Base-by-base conservation (phyloP, 805 yeast genomes). In the Hagleromyces aurorensis region DNA sequence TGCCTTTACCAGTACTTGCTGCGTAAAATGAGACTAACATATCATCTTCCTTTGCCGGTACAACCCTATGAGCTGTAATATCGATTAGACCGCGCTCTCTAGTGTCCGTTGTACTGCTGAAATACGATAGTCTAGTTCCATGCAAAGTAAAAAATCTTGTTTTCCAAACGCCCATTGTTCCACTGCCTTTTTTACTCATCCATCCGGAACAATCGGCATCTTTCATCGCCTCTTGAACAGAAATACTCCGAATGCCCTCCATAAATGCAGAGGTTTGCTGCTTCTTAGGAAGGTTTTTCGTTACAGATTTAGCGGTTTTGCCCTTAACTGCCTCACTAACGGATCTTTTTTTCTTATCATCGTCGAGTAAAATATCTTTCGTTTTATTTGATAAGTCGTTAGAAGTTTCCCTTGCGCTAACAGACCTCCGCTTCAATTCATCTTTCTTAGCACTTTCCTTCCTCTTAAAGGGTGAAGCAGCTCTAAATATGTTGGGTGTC, bases 1-100 rank as follows among this genome's bases (percentile, higher is more conserved):
- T 69, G n/a, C 97, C 97, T 24, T 82, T 78, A 6, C 96, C 96
- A 3, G 94, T 80, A 18, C 89, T 77, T 0, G 96, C 91, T 1
- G 97, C 96, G 55, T 83, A 83, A 26, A 89, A 59, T 0, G 96
- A 83, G 21, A 84, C 76, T 32, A 82, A 67, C 52, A 80, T 83
- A 59, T 87, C 96, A 44, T 84, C 94, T 35, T 79, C 87, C 35
- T 65, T 67, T 0, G 83, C 78, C 1, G 96, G 93, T 15, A 85
- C 62, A 1, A 89, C 97, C 43, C 83, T 71, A 57, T 91, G 97
- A 0, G 96, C 85, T 0, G 96, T 91, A 33, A 91, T 86, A 57
- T 91, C 99, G 40, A 91, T 91, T 32, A 91, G 62, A 0, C 99
- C 99, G 44, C 81, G 78, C 52, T 91, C 99, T 40, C 75, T 71